These are phyloP conservation scores for Leavenworthia alabamica DNA, from an alignment of 345 rosid genomes.

Conservation along the genomic window DNA sequence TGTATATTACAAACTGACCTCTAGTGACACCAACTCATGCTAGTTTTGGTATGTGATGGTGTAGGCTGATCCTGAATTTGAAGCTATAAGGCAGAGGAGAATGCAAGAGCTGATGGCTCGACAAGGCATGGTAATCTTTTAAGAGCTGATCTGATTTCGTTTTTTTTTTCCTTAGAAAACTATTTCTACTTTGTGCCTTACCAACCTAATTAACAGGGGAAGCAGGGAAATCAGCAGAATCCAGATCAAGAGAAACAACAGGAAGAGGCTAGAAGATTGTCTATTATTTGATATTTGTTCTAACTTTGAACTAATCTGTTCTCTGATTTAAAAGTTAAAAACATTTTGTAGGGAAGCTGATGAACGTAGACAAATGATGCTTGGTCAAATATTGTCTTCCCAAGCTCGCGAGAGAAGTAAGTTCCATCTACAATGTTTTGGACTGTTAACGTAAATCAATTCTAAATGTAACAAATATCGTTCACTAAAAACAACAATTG, in stretches of 20 bases:
- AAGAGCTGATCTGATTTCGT: no score
- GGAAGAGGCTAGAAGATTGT: slow-evolving; percentile 83
- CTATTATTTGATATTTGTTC: background rate
- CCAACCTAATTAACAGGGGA: slow-evolving; percentile 45
- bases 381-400: slow-evolving; percentile 77
- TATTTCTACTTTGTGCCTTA: slow-evolving; percentile 8
- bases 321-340: no score
- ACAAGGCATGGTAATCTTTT: slow-evolving; percentile 48
- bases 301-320: background rate
- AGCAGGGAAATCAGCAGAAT: slow-evolving; percentile 57
- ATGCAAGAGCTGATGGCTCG: slow-evolving; percentile 98
- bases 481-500: no score
- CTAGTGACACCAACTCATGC: background rate
- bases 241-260: slow-evolving; percentile 72
- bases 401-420: slow-evolving; percentile 90
- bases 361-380: slow-evolving; percentile 91
- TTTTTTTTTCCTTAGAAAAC: no score
- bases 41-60: no score
- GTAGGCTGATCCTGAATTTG: slow-evolving; percentile 94
- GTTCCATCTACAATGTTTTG: slow-evolving; percentile 23
- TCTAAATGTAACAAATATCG: no score
- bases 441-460: no score
- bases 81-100: slow-evolving; percentile 89
- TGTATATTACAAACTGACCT: no score
- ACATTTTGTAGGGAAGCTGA: slow-evolving; percentile 71